Conservation (phyloP, 331 rosid species). For the Malus hybrid region DNA sequence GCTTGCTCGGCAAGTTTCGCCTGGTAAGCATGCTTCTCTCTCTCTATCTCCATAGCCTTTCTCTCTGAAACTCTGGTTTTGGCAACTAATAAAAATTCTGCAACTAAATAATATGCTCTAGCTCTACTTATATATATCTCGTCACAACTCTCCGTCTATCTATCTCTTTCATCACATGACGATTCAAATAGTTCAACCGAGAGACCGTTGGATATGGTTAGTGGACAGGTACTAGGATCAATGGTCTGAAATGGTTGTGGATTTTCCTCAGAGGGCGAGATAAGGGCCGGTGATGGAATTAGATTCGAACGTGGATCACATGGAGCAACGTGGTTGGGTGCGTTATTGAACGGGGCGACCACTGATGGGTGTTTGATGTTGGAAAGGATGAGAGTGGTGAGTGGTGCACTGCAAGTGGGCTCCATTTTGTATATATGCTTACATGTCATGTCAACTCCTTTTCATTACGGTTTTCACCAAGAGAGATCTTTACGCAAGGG, state of each 20-base stretch:
- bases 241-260: background rate
- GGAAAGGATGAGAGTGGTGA: background rate
- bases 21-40: conserved; percentile 23
- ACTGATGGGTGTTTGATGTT: background rate
- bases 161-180: no score
- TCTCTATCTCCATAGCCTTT: conserved; percentile 20
- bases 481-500: no score
- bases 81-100: background rate
- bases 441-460: background rate
- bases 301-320: background rate
- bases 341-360: background rate
- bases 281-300: background rate
- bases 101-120: background rate
- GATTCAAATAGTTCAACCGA: background rate
- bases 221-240: background rate
- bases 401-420: background rate
- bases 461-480: background rate
- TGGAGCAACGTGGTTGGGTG: background rate
- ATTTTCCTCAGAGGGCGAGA: background rate
- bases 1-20: conserved; percentile 38
- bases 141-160: no score
- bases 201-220: background rate
- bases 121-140: no score
- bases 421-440: background rate
- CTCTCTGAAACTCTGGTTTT: background rate